These are phyloP conservation scores for Parsonsia alboflavescens DNA, from an alignment of 257 asterid genomes.

Conservation along the genomic window DNA sequence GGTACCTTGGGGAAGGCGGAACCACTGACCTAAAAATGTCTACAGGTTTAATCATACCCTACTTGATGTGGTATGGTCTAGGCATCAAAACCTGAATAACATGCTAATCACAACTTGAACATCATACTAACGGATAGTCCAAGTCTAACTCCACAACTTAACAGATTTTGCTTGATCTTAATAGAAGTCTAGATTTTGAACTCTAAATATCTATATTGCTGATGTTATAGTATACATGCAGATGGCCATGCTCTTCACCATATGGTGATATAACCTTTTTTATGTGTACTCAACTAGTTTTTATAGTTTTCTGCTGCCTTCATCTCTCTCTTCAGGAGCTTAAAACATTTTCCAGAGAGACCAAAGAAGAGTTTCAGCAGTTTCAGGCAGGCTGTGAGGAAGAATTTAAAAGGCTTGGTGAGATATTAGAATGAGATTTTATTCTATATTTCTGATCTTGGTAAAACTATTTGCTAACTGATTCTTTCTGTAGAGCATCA, in stretches of 20 bases:
- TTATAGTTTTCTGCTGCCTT: background rate
- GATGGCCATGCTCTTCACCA: background rate
- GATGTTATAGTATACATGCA: background rate
- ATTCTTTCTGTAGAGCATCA: conserved; percentile 40
- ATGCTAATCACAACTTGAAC: background rate
- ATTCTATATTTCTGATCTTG: background rate
- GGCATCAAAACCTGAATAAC: background rate
- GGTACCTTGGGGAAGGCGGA: background rate
- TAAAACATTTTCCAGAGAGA: conserved; percentile 46
- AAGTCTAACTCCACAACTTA: background rate
- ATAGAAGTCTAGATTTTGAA: background rate
- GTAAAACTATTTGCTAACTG: background rate
- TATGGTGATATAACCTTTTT: background rate
- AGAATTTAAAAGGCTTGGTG: conserved; percentile 64
- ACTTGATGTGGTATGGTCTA: background rate
- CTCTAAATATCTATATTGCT: background rate
- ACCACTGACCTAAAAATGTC: background rate
- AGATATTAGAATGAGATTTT: conserved; percentile 20
- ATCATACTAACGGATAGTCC: background rate
- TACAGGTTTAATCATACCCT: background rate
- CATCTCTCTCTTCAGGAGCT: conserved; percentile 46
- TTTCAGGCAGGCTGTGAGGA: conserved; percentile 56
- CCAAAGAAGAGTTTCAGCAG: conserved; percentile 49
- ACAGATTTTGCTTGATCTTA: background rate
- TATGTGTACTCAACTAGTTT: background rate